phyloP scores from a whole-genome alignment of 139 green algal species.

The Tetraselmis chui region DNA sequence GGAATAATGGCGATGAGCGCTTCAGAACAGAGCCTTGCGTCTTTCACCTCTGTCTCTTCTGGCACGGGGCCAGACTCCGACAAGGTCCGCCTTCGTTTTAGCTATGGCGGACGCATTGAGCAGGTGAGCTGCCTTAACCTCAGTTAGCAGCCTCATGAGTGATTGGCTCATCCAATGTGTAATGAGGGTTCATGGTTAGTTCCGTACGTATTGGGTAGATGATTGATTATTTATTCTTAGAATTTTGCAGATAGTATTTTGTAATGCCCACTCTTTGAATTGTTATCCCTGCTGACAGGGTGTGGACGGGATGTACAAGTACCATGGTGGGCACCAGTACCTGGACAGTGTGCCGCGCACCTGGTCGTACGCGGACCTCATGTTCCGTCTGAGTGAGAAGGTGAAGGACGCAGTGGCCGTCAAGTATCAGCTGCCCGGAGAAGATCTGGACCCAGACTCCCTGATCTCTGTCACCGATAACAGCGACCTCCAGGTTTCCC shows the following conservation, averaged over 20 bases:
- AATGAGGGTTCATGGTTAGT: no score
- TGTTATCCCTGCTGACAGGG: neutral
- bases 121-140: no score
- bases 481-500: conserved; percentile 65
- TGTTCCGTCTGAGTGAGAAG: conserved; percentile 53
- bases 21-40: neutral
- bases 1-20: neutral
- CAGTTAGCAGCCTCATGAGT: no score
- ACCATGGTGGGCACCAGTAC: conserved; percentile 35
- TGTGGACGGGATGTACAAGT: conserved; percentile 24
- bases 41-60: neutral
- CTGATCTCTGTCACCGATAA: conserved; percentile 69
- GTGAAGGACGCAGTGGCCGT: conserved; percentile 39
- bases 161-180: no score
- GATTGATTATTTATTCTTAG: no score
- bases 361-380: conserved; percentile 46
- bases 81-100: neutral
- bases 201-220: no score
- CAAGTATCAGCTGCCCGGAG: conserved; percentile 52
- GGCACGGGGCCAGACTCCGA: neutral
- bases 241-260: no score
- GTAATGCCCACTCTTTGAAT: no score
- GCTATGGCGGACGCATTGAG: neutral
- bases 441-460: conserved; percentile 58
- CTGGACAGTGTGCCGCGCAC: conserved; percentile 35